phyloP scores from a whole-genome alignment of 768 basidiomycete genomes.

The Boletus patriciae region DNA sequence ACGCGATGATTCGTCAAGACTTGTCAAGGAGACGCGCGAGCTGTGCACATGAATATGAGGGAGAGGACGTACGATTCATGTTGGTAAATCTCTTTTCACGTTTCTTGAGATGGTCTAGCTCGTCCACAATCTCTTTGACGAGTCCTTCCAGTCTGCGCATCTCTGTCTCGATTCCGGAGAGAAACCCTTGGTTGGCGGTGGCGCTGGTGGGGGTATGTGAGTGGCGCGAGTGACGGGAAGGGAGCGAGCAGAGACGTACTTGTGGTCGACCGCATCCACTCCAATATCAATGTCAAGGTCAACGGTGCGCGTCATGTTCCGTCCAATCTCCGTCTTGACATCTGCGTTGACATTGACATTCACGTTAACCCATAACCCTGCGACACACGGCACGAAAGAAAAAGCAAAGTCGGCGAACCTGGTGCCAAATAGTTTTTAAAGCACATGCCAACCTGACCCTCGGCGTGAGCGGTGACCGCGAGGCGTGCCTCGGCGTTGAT shows the following conservation, averaged over 20 bases:
- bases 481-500: too few species aligned
- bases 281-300: conserved; percentile 98
- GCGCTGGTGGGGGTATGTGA: conserved; percentile 53
- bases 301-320: conserved; percentile 62
- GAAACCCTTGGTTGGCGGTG: conserved; percentile 96
- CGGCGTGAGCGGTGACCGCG: too few species aligned
- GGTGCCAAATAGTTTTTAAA: conserved; percentile 78
- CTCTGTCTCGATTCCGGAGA: conserved; percentile 96
- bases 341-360: conserved; percentile 37
- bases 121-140: conserved; percentile 90
- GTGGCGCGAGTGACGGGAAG: not conserved
- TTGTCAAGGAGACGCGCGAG: conserved; percentile 30
- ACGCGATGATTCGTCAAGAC: conserved; percentile 92
- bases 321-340: conserved; percentile 45
- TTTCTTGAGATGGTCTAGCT: conserved; percentile 85
- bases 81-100: conserved; percentile 90
- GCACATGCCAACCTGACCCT: conserved; percentile 95
- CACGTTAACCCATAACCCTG: not conserved
- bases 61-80: conserved; percentile 46
- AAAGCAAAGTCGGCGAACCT: conserved; percentile 49
- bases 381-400: not conserved
- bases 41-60: not conserved
- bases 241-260: conserved; percentile 62
- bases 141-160: conserved; percentile 96
- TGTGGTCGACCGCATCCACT: conserved; percentile 98